A percentile compares a stretch with the other conserved stretches of the same genome.
Evolutionary conservation across 805 yeast genomes (phyloP).

Genomic region (Starmerella bombi): DNA sequence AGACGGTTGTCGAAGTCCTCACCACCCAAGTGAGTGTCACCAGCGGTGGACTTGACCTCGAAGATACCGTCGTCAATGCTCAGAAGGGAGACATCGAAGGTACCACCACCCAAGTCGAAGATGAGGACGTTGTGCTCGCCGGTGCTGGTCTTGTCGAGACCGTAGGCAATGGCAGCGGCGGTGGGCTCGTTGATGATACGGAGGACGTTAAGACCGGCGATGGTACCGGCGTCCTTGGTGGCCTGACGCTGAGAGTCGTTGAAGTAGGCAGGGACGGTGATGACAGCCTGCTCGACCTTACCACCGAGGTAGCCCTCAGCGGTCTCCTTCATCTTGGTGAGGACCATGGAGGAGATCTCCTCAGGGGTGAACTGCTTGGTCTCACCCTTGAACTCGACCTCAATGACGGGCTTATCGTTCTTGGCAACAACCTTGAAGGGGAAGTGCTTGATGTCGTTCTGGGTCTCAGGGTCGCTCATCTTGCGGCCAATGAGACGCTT

Average conservation of each 20-base stretch:
- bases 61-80: conserved; percentile 92
- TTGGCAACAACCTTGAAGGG: conserved; percentile 71
- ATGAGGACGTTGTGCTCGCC: conserved; percentile 80
- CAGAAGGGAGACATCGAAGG: conserved; percentile 90
- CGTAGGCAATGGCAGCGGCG: conserved; percentile 98
- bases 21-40: conserved; percentile 93
- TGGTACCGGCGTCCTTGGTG: conserved; percentile 92
- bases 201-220: conserved; percentile 88
- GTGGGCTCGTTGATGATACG: conserved; percentile 96
- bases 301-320: conserved; percentile 85
- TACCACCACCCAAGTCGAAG: conserved; percentile 98
- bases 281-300: conserved; percentile 78
- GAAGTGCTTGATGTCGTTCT: conserved; percentile 69
- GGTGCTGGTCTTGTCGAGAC: conserved; percentile 54
- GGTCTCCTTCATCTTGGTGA: conserved; percentile 82
- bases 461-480: conserved; percentile 66
- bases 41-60: conserved; percentile 91
- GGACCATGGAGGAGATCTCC: conserved; percentile 87
- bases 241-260: conserved; percentile 98
- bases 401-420: conserved; percentile 74
- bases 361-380: conserved; percentile 80
- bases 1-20: conserved; percentile 96
- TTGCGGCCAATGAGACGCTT: conserved; percentile 87
- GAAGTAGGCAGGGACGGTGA: conserved; percentile 94
- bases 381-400: conserved; percentile 83